phyloP scores from a whole-genome alignment of 768 basidiomycete species.

The Tricholoma bakamatsutake region DNA sequence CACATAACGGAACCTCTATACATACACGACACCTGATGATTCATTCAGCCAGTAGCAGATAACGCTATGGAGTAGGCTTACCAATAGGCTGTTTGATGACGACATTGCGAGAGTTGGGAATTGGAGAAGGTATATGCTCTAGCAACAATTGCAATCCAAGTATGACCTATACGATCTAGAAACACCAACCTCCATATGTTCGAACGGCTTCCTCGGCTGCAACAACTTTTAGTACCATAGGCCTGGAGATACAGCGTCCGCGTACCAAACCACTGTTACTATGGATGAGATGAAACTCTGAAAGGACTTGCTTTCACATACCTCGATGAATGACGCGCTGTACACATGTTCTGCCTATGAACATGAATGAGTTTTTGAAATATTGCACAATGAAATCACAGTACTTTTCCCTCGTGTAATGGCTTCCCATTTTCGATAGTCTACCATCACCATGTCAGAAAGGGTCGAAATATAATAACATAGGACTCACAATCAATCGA shows the following conservation, averaged over 20 bases:
- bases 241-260: background rate
- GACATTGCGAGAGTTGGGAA: constrained; percentile 69
- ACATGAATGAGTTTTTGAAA: background rate
- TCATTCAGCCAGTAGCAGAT: background rate
- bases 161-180: background rate
- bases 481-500: constrained; percentile 66
- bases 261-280: constrained; percentile 74
- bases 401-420: constrained; percentile 73
- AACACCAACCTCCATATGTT: constrained; percentile 71
- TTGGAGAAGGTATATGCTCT: constrained; percentile 81
- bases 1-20: background rate
- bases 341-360: constrained; percentile 81
- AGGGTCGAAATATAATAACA: constrained; percentile 13
- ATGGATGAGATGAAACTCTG: background rate
- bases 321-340: constrained; percentile 81
- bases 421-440: constrained; percentile 97
- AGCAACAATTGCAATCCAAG: background rate
- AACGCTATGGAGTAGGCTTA: constrained; percentile 21
- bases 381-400: background rate
- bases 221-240: constrained; percentile 9
- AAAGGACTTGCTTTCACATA: constrained; percentile 22
- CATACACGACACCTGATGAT: constrained; percentile 35
- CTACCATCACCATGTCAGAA: constrained; percentile 30
- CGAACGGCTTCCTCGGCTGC: constrained; percentile 89
- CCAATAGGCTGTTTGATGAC: constrained; percentile 93